Conservation (phyloP, 306 rosid genomes). For the Crataegus laevigata region DNA sequence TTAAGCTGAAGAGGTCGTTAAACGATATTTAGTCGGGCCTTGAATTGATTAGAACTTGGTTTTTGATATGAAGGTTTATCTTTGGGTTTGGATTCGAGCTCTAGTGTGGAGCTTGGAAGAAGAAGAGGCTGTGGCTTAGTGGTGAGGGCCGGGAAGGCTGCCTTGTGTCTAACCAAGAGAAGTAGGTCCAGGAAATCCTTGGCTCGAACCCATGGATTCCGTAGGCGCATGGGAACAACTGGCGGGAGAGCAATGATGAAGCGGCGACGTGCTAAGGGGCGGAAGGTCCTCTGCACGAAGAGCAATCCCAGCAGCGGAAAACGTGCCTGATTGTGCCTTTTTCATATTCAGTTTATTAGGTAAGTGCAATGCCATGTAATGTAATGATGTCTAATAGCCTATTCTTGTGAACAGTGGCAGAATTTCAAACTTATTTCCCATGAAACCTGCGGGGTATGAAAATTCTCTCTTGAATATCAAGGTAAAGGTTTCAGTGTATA, state of each 20-base stretch:
- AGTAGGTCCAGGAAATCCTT: constrained; percentile 82
- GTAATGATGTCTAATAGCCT: constrained; percentile 5
- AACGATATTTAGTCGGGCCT: not conserved
- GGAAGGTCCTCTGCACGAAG: constrained; percentile 86
- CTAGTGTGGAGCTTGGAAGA: constrained; percentile 37
- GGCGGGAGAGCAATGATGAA: constrained; percentile 71
- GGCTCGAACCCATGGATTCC: constrained; percentile 86
- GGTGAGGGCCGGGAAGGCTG: constrained; percentile 76
- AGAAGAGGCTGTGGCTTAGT: constrained; percentile 47
- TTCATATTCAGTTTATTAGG: constrained; percentile 2
- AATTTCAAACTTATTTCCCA: constrained; percentile 7
- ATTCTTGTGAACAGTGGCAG: constrained; percentile 1
- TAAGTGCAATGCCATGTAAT: constrained; percentile 4
- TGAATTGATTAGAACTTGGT: not conserved
- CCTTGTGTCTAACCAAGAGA: constrained; percentile 81
- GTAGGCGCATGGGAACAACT: constrained; percentile 76
- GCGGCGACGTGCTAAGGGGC: constrained; percentile 88
- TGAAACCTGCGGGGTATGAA: too few relatives aligned
- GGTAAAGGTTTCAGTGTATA: too few relatives aligned
- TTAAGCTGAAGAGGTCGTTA: not conserved
- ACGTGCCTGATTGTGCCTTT: constrained; percentile 20
- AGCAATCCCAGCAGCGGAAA: constrained; percentile 70
- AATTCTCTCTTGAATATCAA: too few relatives aligned
- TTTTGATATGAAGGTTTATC: not conserved
- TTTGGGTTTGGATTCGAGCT: constrained; percentile 47